These are phyloP conservation scores for Colletotrichum viniferum DNA, from an alignment of 2,329 filamentous ascomycete genomes.

Conservation along the genomic window DNA sequence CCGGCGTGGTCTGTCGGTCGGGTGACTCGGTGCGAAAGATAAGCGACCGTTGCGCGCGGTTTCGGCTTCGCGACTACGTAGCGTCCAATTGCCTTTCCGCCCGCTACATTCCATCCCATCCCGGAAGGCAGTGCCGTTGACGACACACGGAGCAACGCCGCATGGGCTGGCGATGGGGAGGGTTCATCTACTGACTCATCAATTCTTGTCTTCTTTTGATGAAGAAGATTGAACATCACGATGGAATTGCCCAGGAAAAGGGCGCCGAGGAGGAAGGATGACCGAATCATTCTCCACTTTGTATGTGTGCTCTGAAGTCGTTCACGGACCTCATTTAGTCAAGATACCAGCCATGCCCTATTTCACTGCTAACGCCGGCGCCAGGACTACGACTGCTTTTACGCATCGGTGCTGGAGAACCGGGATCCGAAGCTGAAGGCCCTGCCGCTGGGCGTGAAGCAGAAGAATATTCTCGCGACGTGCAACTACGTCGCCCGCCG, in stretches of 20 bases:
- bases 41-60: constrained; percentile 11
- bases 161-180: neutral
- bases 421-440: constrained; percentile 75
- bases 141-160: neutral
- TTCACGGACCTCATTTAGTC: constrained; percentile 3
- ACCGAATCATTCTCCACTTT: constrained; percentile 80
- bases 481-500: constrained; percentile 92
- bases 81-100: neutral
- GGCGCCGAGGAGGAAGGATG: constrained; percentile 57
- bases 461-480: constrained; percentile 91
- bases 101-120: neutral
- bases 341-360: neutral
- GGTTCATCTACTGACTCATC: neutral
- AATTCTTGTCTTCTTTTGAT: neutral
- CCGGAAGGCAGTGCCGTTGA: neutral
- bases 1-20: constrained; percentile 7
- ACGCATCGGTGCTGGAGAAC: constrained; percentile 87
- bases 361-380: neutral
- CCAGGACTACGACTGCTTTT: constrained; percentile 89
- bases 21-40: constrained; percentile 14
- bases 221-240: constrained; percentile 7
- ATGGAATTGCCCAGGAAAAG: constrained; percentile 36
- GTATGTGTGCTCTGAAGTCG: constrained; percentile 50
- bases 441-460: constrained; percentile 81
- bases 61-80: too few relatives aligned